These are phyloP conservation scores for Botrytis cinerea DNA, from an alignment of 2,329 filamentous ascomycete genomes.

Conservation along the genomic window DNA sequence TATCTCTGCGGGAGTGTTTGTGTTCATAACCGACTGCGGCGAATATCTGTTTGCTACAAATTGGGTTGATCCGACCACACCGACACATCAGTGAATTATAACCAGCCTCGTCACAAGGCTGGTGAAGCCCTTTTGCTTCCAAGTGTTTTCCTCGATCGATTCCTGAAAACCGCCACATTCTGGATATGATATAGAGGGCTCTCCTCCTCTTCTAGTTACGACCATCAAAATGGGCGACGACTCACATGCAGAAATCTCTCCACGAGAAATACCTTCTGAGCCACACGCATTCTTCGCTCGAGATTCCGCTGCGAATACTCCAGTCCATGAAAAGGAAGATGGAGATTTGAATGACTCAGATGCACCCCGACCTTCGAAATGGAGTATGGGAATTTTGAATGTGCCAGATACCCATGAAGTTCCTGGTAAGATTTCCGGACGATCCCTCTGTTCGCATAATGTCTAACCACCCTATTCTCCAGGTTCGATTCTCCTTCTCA, in stretches of 20 bases:
- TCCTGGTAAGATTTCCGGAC: conserved; percentile 60
- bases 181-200: conserved; percentile 12
- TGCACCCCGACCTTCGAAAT: conserved; percentile 45
- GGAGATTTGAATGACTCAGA: conserved; percentile 24
- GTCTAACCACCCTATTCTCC: conserved; percentile 12
- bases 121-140: conserved; percentile 4
- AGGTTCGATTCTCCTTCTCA: conserved; percentile 62
- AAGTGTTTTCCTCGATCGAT: not conserved
- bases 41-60: not conserved
- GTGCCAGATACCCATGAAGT: conserved; percentile 82
- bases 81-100: not conserved
- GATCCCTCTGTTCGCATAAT: no score
- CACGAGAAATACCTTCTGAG: conserved; percentile 13
- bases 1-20: not conserved
- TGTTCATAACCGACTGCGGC: not conserved
- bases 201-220: not conserved
- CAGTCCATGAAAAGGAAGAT: conserved; percentile 19
- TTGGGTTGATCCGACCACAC: not conserved
- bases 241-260: not conserved
- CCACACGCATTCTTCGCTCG: conserved; percentile 34
- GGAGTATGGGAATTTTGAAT: conserved; percentile 79
- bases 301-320: conserved; percentile 28
- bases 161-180: not conserved
- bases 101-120: conserved; percentile 6
- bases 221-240: conserved; percentile 9